Percentiles rank a stretch among this genome's conserved stretches.
Evolutionary conservation across 257 asterid genomes (phyloP).

Genomic region (Forsythia viridissima): DNA sequence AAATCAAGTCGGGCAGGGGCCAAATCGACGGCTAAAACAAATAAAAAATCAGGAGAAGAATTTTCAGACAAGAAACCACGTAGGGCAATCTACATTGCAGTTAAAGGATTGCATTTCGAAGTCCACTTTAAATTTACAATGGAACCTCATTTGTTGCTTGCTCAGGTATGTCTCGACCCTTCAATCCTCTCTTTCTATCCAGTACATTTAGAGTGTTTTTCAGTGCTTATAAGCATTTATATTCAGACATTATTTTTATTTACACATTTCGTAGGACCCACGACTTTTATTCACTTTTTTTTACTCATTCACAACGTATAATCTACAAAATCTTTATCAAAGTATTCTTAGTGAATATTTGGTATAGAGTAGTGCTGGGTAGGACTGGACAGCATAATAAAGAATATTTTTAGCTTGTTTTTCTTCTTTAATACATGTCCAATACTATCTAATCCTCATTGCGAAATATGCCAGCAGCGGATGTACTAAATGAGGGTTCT

Average conservation of each 20-base stretch:
- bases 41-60: slow-evolving; percentile 10
- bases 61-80: slow-evolving; percentile 17
- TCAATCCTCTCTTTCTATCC: neutral
- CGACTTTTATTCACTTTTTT: no score
- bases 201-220: neutral
- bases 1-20: slow-evolving; percentile 29
- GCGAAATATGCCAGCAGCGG: neutral
- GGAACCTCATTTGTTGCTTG: slow-evolving; percentile 84
- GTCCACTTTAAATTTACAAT: slow-evolving; percentile 54
- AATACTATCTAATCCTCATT: neutral
- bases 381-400: neutral
- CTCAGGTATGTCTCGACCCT: slow-evolving; percentile 58
- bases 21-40: slow-evolving; percentile 20
- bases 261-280: no score
- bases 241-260: no score
- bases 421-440: neutral
- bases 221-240: no score
- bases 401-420: neutral
- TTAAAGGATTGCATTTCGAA: slow-evolving; percentile 49
- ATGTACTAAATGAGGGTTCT: neutral
- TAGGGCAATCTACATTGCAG: slow-evolving; percentile 38
- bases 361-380: neutral
- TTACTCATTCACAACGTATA: no score
- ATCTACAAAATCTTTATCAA: no score
- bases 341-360: neutral